Percentiles rank a stretch among this genome's conserved stretches.
Evolutionary conservation across 495 filamentous ascomycete species (phyloP).

Genomic region (Penicillium chermesinum): DNA sequence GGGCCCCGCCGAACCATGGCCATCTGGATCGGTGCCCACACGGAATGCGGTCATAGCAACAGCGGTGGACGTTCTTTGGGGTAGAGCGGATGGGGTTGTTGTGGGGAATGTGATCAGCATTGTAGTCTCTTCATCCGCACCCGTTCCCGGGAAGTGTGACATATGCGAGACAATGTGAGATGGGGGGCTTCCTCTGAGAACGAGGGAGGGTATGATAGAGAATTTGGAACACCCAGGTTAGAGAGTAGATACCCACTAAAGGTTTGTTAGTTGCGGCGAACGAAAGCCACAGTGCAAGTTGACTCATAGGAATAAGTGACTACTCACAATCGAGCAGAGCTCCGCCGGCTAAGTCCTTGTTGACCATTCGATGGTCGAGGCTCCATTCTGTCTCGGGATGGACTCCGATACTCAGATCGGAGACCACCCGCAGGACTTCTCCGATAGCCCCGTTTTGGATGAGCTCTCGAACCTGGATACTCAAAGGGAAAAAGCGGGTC

Average conservation of each 20-base stretch:
- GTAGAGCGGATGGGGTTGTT: not conserved
- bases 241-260: conserved; percentile 69
- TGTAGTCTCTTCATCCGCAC: conserved; percentile 71
- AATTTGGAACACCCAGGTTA: conserved; percentile 86
- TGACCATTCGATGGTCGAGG: conserved; percentile 70
- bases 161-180: conserved; percentile 50
- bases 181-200: conserved; percentile 29
- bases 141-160: conserved; percentile 64
- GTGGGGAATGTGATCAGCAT: conserved; percentile 70
- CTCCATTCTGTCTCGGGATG: conserved; percentile 45
- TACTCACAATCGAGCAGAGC: conserved; percentile 63
- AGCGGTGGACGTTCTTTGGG: conserved; percentile 20
- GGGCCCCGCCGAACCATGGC: conserved; percentile 39
- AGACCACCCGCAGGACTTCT: conserved; percentile 61
- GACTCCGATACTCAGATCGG: conserved; percentile 20
- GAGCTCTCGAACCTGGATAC: conserved; percentile 62
- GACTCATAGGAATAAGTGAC: not conserved
- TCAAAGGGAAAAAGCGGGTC: conserved; percentile 81
- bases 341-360: conserved; percentile 75
- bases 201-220: conserved; percentile 68
- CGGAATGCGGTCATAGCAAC: conserved; percentile 68
- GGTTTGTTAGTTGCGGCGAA: not conserved
- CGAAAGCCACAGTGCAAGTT: too few species aligned
- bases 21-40: conserved; percentile 57
- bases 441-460: conserved; percentile 63